Percentiles rank a stretch among this genome's conserved stretches.
phyloP scores from a whole-genome alignment of 2,329 filamentous ascomycete genomes.

The Diaporthe eres region DNA sequence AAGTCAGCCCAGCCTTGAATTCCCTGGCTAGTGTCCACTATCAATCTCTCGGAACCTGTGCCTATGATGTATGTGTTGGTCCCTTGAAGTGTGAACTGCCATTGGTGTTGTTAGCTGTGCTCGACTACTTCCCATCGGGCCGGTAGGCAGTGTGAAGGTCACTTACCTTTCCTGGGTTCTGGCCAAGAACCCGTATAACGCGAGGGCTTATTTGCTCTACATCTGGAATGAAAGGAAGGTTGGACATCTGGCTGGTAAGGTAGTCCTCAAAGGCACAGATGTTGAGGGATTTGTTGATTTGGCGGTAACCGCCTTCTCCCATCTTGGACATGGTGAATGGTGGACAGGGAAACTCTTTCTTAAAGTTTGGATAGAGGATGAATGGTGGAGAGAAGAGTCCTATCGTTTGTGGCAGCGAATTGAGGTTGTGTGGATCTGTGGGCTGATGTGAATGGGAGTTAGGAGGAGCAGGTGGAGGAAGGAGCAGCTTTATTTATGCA shows the following conservation, averaged over 20 bases:
- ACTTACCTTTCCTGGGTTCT: conserved; percentile 59
- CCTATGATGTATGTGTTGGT: conserved; percentile 86
- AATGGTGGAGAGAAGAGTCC: too few species aligned
- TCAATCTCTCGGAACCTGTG: conserved; percentile 70
- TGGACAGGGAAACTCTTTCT: neutral
- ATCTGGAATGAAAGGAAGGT: conserved; percentile 54
- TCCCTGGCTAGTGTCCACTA: conserved; percentile 83
- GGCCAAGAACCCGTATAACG: conserved; percentile 59
- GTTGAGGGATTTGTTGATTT: conserved; percentile 64
- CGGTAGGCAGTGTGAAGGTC: neutral
- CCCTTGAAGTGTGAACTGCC: conserved; percentile 68
- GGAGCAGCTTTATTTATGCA: neutral
- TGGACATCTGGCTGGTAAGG: conserved; percentile 54
- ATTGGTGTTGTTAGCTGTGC: conserved; percentile 10
- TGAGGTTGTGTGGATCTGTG: neutral
- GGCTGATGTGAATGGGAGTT: neutral
- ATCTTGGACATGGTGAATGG: conserved; percentile 33
- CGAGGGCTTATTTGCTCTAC: conserved; percentile 54
- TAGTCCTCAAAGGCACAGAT: conserved; percentile 64
- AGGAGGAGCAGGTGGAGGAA: neutral
- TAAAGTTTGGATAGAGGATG: neutral
- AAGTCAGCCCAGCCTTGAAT: conserved; percentile 68
- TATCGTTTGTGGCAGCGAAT: neutral
- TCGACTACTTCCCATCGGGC: neutral
- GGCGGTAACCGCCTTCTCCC: conserved; percentile 54